Base-by-base conservation (phyloP, 2,329 filamentous ascomycete species). In the Colletotrichum zoysiae region DNA sequence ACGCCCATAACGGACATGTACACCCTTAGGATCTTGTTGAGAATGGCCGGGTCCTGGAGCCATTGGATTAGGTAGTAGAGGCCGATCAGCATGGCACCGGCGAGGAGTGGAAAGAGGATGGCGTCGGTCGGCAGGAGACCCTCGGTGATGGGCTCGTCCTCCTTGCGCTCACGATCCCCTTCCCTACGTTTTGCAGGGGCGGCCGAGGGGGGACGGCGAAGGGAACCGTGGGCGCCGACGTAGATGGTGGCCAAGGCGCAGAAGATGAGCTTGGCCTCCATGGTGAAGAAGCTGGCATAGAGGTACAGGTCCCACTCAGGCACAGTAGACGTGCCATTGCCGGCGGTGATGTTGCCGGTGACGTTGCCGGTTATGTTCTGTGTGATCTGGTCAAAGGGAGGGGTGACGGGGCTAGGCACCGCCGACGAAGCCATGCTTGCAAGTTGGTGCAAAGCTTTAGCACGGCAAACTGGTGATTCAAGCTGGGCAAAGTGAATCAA, bases 61-160 rank as follows among this genome's bases (percentile, higher is more conserved):
- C 92, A 96, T 80, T 97, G 94, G 78, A 98, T 94, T 71, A 97
- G 85, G 76, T 95, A 91, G 84, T 98, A 98, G 16, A 98, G 86
- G 6, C 90, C 90, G 53, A 90, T 87, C 11, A 98, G 88, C 1
- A 92, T 90, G 12, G 85, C 78, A 2, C 91, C 94, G 7, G 95
- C 95, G 66, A 95, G 85, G 42, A 98, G 76, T 1, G 95, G 96
- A 74, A 98, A 93, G 76, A 97, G 81, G 75, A 98, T 89, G 59
- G 94, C 95, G 81, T 98, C 95, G 0, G 89, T 91, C 1, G 93
- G 90, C 11, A 90, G 87, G 64, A 97, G 82, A 0, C 92, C 91
- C 73, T 90, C 87, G 20, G 85, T 82, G 38, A 87, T 85, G 65
- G 86, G 63, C 18, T 74, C 71, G 14, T 74, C 68, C 7, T 74